Percentiles rank a stretch among this genome's conserved stretches.
These are phyloP conservation scores for Rhizopogon roseolus DNA, from an alignment of 768 basidiomycete genomes.

Conservation along the genomic window DNA sequence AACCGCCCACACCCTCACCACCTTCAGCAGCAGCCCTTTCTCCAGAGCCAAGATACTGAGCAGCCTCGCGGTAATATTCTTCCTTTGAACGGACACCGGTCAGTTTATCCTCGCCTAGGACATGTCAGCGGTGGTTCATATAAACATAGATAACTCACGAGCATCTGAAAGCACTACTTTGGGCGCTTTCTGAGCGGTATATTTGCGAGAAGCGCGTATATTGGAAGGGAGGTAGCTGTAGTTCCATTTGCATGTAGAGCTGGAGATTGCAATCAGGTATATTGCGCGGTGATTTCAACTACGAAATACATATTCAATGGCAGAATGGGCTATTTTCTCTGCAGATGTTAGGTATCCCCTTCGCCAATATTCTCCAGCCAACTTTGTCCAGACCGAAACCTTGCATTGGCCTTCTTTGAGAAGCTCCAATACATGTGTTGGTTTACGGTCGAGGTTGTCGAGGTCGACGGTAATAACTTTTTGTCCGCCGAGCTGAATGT, in stretches of 20 bases:
- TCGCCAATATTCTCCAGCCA: slow-evolving; percentile 88
- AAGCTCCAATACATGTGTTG: slow-evolving; percentile 70
- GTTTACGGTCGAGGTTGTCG: slow-evolving; percentile 75
- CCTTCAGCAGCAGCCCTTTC: slow-evolving; percentile 52
- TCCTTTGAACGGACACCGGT: slow-evolving; percentile 57
- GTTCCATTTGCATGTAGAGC: slow-evolving; percentile 49
- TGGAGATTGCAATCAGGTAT: slow-evolving; percentile 17
- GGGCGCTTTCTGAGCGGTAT: slow-evolving; percentile 79
- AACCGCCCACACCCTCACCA: slow-evolving; percentile 53
- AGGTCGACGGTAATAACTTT: slow-evolving; percentile 90
- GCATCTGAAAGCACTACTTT: slow-evolving; percentile 71
- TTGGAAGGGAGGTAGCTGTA: slow-evolving; percentile 54
- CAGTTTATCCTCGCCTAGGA: slow-evolving; percentile 62
- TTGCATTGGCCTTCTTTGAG: slow-evolving; percentile 68
- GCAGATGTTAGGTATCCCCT: slow-evolving; percentile 71
- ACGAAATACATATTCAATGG: slow-evolving; percentile 52
- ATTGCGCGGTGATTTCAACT: neutral
- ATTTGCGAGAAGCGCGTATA: slow-evolving; percentile 82
- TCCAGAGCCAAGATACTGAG: slow-evolving; percentile 58
- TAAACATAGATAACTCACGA: slow-evolving; percentile 48
- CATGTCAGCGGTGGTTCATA: neutral
- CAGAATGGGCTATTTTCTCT: slow-evolving; percentile 67
- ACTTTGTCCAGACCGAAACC: slow-evolving; percentile 73
- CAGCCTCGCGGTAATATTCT: slow-evolving; percentile 65
- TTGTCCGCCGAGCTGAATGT: slow-evolving; percentile 76